Evolutionary conservation across 176 grass and related monocot genomes (phyloP).

Genomic region (Musa acuminata): DNA sequence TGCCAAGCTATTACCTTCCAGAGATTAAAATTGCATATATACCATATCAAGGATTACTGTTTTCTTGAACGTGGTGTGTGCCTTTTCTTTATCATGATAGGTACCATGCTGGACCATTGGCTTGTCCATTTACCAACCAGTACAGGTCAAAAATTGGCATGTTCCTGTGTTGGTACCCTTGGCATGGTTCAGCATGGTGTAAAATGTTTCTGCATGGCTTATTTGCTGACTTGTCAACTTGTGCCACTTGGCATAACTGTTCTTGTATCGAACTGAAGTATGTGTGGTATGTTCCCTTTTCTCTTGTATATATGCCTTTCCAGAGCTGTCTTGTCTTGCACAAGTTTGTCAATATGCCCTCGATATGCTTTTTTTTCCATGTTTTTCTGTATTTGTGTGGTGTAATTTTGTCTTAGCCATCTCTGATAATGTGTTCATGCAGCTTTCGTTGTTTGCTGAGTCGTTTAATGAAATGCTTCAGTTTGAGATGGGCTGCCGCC

Average conservation of each 20-base stretch:
- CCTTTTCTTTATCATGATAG: too few species aligned
- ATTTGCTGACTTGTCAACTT: background rate
- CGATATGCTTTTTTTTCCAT: background rate
- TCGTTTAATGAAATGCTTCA: constrained; percentile 98
- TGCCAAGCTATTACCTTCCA: too few species aligned
- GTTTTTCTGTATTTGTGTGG: background rate
- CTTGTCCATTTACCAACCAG: too few species aligned
- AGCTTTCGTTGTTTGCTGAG: constrained; percentile 96
- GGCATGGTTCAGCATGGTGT: background rate
- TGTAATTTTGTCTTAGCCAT: background rate
- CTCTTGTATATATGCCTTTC: background rate
- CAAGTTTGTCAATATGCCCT: background rate
- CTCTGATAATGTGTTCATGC: constrained; percentile 17
- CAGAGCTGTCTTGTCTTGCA: background rate
- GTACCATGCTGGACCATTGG: too few species aligned
- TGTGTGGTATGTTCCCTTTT: background rate
- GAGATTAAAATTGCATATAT: too few species aligned
- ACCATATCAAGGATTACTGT: too few species aligned
- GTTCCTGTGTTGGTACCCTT: too few species aligned
- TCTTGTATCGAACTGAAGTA: background rate
- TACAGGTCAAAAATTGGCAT: too few species aligned
- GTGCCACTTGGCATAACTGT: background rate
- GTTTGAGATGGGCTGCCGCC: constrained; percentile 77
- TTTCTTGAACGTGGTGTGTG: too few species aligned
- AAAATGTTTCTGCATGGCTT: background rate